Base-by-base conservation (phyloP, 108 stramenopile genomes). In the Conticribra weissflogii region DNA sequence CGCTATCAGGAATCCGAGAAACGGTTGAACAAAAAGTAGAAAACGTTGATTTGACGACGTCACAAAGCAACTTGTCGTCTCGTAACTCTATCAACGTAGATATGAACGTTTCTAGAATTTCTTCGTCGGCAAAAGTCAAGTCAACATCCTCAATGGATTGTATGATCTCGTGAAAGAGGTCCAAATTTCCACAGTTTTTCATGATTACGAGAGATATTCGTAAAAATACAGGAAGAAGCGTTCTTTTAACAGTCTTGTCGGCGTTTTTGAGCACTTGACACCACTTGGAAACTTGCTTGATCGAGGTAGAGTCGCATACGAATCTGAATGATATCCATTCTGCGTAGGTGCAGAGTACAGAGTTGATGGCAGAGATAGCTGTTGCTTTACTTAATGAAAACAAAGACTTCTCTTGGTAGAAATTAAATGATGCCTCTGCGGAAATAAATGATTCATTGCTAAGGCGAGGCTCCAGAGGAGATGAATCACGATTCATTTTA, bases 311-410 rank as follows among this genome's bases (percentile, higher is more conserved):
- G 17, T 77, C 67, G 5, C 56, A 45, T 17, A 46, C 52, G 22
- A 21, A 33, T 12, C 56, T 28, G 41, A 77, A 57, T 41, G 56
- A 77, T 3, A 77, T 16, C 68, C 67, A 69, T 47, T 77, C 76
- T 1, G 76, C 61, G 41, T 69, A 68, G 23, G 51, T 63, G 22
- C 41, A 54, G n/a, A 77, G 23, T 36, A 69, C 55, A 34, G 76
- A 77, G 46, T 55, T 56, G 14, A 66, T 58, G 5, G 62, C 36
- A 44, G 49, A 17, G 31, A 77, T 54, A 24, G 57, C 55, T 21
- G 68, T 56, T 49, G 30, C 33, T 7, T 54, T 28, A 19, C 47
- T 57, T 18, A 24, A 63, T 18, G 17, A 18, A 48, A 29, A 62
- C 41, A 64, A 69, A 9, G 63, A 64, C 21, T 48, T 27, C 32